Evolutionary conservation across 2,329 filamentous ascomycete genomes (phyloP).

Genomic region (Epichloe uncinata): DNA sequence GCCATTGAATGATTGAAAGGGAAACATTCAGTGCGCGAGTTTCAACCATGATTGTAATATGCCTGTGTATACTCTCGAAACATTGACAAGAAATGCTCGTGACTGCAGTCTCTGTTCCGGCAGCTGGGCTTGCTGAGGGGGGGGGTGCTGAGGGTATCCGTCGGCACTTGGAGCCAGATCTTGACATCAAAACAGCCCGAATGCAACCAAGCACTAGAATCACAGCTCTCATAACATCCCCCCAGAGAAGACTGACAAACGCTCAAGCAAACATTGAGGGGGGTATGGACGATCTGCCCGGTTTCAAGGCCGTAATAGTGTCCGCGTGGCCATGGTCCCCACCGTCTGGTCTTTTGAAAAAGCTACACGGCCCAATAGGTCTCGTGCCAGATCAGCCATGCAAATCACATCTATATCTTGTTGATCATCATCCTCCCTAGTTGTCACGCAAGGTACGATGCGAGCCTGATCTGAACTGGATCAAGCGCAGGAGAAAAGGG

Average conservation of each 20-base stretch:
- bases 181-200: neutral
- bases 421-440: neutral
- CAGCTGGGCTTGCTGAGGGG: neutral
- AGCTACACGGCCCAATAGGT: neutral
- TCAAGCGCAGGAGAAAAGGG: neutral
- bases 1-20: too few species aligned
- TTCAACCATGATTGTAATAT: neutral
- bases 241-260: neutral
- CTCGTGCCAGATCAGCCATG: neutral
- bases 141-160: neutral
- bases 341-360: neutral
- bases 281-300: neutral
- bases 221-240: neutral
- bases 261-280: neutral
- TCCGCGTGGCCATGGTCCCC: neutral
- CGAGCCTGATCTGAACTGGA: neutral
- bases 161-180: neutral
- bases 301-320: neutral
- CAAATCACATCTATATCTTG: neutral
- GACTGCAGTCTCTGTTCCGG: too few species aligned
- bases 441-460: neutral
- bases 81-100: too few species aligned
- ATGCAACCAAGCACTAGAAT: neutral
- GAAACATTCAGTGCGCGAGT: neutral
- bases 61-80: neutral